phyloP scores from a whole-genome alignment of 1,284 basidiomycete species.

The Ustilago loliicola region DNA sequence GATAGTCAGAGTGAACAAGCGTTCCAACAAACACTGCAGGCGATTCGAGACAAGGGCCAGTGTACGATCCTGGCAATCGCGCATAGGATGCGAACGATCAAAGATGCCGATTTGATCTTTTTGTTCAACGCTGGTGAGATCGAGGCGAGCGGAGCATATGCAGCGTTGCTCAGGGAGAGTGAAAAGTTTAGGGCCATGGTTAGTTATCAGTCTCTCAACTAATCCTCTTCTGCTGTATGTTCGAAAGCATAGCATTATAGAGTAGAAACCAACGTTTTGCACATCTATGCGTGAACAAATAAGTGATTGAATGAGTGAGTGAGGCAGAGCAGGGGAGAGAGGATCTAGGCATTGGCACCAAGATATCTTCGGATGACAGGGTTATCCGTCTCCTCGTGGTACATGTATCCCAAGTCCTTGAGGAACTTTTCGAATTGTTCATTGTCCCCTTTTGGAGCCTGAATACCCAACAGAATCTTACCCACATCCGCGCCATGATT shows the following conservation, averaged over 20 bases:
- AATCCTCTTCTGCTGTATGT: background rate
- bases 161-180: constrained; percentile 37
- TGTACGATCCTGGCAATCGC: constrained; percentile 67
- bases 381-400: constrained; percentile 93
- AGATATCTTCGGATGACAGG: constrained; percentile 85
- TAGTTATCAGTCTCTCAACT: constrained; percentile 53
- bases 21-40: constrained; percentile 56
- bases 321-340: no score
- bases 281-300: no score
- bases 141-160: constrained; percentile 58
- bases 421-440: constrained; percentile 82
- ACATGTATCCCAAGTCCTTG: constrained; percentile 82
- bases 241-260: no score
- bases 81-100: constrained; percentile 64
- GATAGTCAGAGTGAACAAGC: constrained; percentile 63
- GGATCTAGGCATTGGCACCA: constrained; percentile 7
- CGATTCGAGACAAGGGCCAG: constrained; percentile 45
- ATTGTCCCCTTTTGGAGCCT: constrained; percentile 78
- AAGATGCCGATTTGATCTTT: constrained; percentile 64
- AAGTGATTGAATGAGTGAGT: no score
- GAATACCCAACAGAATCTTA: constrained; percentile 82
- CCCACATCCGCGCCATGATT: constrained; percentile 82
- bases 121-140: constrained; percentile 56
- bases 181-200: constrained; percentile 59
- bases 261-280: no score